These are phyloP conservation scores for Babesia gibsoni DNA, from an alignment of 169 alveolate genomes.

Conservation along the genomic window DNA sequence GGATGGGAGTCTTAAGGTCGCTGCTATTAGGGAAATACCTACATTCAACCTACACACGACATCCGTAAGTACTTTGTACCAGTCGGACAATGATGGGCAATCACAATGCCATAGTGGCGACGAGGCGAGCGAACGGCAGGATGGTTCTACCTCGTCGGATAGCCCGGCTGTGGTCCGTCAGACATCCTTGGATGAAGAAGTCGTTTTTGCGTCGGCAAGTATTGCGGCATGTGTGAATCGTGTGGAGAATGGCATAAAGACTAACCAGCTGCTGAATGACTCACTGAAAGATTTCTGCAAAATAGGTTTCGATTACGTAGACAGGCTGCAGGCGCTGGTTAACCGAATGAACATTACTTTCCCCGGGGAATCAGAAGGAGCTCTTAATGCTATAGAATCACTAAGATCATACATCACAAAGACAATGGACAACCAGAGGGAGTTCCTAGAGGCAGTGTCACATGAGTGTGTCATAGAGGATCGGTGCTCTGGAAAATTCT, in stretches of 20 bases:
- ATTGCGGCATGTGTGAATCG: slow-evolving; percentile 1
- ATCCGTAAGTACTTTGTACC: slow-evolving; percentile 57
- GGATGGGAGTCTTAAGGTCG: background rate
- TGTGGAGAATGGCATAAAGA: slow-evolving; percentile 6
- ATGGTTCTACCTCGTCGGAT: background rate
- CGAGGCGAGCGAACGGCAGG: background rate
- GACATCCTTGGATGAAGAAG: background rate
- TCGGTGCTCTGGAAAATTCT: background rate
- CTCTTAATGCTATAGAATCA: background rate
- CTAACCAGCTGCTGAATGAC: slow-evolving; percentile 10
- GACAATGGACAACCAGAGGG: slow-evolving; percentile 46
- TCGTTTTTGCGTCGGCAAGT: background rate
- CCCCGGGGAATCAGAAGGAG: slow-evolving; percentile 22
- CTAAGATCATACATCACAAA: slow-evolving; percentile 25
- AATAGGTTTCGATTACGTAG: slow-evolving; percentile 41
- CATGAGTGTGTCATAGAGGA: slow-evolving; percentile 38
- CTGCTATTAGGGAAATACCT: background rate
- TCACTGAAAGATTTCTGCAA: slow-evolving; percentile 25
- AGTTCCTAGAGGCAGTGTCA: slow-evolving; percentile 51
- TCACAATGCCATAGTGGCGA: background rate
- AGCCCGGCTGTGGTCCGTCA: background rate
- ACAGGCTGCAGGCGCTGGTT: slow-evolving; percentile 24
- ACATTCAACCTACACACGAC: slow-evolving; percentile 22
- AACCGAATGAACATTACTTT: slow-evolving; percentile 16
- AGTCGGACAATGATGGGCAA: slow-evolving; percentile 36